Base-by-base conservation (phyloP, 441 rosid species). In the Pelargonium fulgidum region DNA sequence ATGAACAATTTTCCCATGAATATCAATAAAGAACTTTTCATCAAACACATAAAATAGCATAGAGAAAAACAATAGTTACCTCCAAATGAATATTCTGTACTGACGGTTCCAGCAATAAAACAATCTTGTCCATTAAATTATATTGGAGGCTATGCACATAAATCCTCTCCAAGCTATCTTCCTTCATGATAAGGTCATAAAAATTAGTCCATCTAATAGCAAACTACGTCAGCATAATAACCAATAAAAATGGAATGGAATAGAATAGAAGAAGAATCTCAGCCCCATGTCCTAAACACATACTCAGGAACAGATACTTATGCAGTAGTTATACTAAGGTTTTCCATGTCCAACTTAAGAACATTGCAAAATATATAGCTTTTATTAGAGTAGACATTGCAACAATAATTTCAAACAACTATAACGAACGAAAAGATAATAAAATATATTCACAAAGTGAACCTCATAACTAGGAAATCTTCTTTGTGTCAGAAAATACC, bases 81-180 rank as follows among this genome's bases (percentile, higher is more conserved):
- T 81, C 95, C 72, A 89, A 52, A 56, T 81, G 68, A 80, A 92
- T 82, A 74, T 67, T 80, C 73, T 79, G 88, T 54, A 78, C 50
- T 69, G 83, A 77, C 72, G 93, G 68, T 47, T 84, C 88, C 26
- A 86, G 67, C 24, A 88, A 83, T 19, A 87, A 84, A 66, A 66
- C 54, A 59, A 77, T 66, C 79, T 68, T 85, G 58, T 89, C 90
- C 69, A 66, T 84, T n/a, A 74, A 75, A 73, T 72, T 78, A 79
- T 68, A 85, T 67, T 74, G 76, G 76, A 95, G 84, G 72, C 77
- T 72, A 74, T 73, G 79, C 36, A 90, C 83, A 75, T 70, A 79
- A 73, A 95, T 81, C 72, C 75, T 70, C 81, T 90, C 88, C 84
- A 67, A 67, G 72, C 79, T 74, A 77, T 58, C 75, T 75, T 85